These are phyloP conservation scores for Lodderomyces parapsilosis DNA, from an alignment of 1,139 yeast species.

Conservation along the genomic window DNA sequence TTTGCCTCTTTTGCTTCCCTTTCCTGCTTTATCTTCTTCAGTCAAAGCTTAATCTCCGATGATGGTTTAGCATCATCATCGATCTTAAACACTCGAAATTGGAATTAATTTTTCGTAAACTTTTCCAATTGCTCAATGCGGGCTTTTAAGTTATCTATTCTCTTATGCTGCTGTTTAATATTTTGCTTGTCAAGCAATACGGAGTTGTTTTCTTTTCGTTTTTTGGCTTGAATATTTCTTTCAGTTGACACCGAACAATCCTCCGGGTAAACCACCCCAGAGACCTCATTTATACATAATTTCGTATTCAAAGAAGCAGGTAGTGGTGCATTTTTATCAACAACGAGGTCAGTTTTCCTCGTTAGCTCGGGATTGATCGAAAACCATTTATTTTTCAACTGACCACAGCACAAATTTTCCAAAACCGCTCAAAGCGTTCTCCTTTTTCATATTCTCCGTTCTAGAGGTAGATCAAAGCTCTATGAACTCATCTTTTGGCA, in stretches of 20 bases:
- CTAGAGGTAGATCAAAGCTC: background rate
- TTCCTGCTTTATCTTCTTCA: background rate
- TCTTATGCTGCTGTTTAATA: background rate
- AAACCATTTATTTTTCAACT: background rate
- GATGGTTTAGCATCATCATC: background rate
- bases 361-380: background rate
- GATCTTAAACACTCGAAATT: no score
- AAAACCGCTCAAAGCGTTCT: background rate
- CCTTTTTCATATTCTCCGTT: background rate
- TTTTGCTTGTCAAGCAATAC: background rate
- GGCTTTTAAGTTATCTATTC: no score
- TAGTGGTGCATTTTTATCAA: background rate
- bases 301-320: background rate
- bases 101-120: no score
- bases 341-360: background rate
- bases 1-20: background rate
- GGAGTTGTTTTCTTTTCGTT: background rate
- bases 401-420: background rate
- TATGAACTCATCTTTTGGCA: background rate
- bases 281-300: background rate
- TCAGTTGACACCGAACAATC: background rate
- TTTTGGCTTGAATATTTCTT: background rate
- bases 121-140: no score
- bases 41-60: background rate
- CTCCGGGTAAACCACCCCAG: background rate